Percentiles rank a stretch among this genome's conserved stretches.
Conservation (phyloP, 2,329 filamentous ascomycete genomes). For the Botrytis pseudocinerea region DNA sequence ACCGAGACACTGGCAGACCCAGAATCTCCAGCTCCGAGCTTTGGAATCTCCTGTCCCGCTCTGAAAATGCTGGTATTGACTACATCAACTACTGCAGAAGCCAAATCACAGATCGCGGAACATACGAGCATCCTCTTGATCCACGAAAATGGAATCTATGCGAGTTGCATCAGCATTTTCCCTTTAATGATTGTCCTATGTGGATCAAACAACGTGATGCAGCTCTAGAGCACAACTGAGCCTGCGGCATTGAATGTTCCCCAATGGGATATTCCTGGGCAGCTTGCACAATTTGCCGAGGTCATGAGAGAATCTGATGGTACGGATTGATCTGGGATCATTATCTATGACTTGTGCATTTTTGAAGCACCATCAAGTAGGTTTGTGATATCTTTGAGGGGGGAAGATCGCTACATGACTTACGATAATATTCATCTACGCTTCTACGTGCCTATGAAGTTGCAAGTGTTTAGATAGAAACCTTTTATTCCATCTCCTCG, state of each 20-base stretch:
- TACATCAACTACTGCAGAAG: neutral
- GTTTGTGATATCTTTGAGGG: neutral
- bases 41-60: neutral
- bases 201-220: neutral
- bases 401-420: neutral
- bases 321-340: neutral
- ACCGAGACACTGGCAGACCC: neutral
- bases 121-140: neutral
- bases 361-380: neutral
- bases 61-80: neutral
- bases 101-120: neutral
- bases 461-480: neutral
- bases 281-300: fast-evolving
- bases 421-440: too few relatives aligned
- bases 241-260: fast-evolving
- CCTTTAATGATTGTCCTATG: neutral
- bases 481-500: neutral
- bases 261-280: neutral
- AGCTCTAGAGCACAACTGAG: neutral
- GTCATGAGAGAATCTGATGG: neutral
- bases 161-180: neutral
- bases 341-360: neutral
- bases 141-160: neutral
- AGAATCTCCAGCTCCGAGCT: neutral
- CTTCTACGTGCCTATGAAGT: too few relatives aligned